Evolutionary conservation across 768 basidiomycete genomes (phyloP), one percentile per base, ranked within the genome.

Genomic region (Exsudoporus frostii): DNA sequence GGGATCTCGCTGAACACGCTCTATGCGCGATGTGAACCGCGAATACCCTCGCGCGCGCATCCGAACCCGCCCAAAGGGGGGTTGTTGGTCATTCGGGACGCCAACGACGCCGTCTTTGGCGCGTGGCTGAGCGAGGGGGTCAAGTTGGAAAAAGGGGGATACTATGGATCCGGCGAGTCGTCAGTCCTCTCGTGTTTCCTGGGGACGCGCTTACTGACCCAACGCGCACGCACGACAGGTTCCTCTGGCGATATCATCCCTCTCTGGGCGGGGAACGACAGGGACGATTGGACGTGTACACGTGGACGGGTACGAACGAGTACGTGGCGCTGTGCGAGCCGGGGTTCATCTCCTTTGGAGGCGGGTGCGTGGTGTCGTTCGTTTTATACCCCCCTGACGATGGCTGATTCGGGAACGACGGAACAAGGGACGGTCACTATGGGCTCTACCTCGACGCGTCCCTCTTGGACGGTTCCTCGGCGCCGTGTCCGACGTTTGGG

Each of bases 1-100:
- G 96, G 96, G 0, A 93, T 95, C 41, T 95, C 92, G 13, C 76
- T 98, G 14, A 84, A 87, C 41, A 97, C 96, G 1, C 79, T 98
- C 6, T 98, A 97, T 67, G 63, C 78, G 3, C 79, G 79, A 1
- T 89, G 85, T 48, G 82, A 81, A 46, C 61, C 67, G 5, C 69
- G 71, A 22, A 32, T 65, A 19, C 69, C 69, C 1, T 54, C 62
- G 7, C 55, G 59, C 3, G 58, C 56, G 1, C 59, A 61, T 24
- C 64, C 65, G 5, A 57, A 60, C 13, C 57, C 62, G 4, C 71
- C 65, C 30, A 73, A 73, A 33, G 76, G 79, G 2, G 81, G 81
- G 40, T 58, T 98, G 10, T 59, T 98, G 1, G 79, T 83, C 7
- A 69, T 94, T 1, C 78, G 76, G 39, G 93, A 93, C 60, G 72